These are phyloP conservation scores for Puccinia hordei DNA, from an alignment of 1,284 basidiomycete genomes.

Conservation along the genomic window DNA sequence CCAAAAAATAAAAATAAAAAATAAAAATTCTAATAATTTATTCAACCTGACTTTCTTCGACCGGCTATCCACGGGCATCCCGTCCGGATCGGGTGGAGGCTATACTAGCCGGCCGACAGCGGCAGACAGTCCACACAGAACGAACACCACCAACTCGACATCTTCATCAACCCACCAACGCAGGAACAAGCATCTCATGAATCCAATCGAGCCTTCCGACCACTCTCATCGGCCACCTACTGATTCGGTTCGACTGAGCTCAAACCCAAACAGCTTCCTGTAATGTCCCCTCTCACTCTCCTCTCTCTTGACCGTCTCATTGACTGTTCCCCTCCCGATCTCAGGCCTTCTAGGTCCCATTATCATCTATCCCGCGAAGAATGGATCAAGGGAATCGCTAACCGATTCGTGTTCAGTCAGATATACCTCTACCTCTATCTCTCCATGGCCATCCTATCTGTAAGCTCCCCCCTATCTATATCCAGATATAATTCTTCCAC, in stretches of 20 bases:
- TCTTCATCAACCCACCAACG: not conserved
- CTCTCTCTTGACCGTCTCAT: not conserved
- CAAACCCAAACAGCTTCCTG: not conserved
- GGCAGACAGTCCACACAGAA: not conserved
- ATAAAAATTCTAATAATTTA: too few relatives aligned
- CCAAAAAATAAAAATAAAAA: too few relatives aligned
- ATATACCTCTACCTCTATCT: constrained; percentile 71
- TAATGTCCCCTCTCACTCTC: not conserved
- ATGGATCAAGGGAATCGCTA: constrained; percentile 76
- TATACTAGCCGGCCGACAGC: too few relatives aligned
- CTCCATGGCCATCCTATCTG: constrained; percentile 79
- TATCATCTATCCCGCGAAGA: constrained; percentile 76
- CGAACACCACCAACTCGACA: not conserved
- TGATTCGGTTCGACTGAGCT: not conserved
- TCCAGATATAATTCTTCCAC: too few relatives aligned
- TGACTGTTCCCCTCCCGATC: not conserved
- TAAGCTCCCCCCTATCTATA: not conserved
- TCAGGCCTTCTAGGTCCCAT: constrained; percentile 73
- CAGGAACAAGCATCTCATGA: not conserved
- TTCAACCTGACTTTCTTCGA: too few relatives aligned
- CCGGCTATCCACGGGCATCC: too few relatives aligned
- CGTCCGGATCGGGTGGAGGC: too few relatives aligned
- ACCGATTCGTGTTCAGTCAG: constrained; percentile 60
- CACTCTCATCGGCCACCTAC: not conserved
- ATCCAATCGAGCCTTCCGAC: not conserved